Percentiles rank a stretch among this genome's conserved stretches.
Conservation (phyloP, 176 grass and related monocot genomes). For the Tillandsia leiboldiana region DNA sequence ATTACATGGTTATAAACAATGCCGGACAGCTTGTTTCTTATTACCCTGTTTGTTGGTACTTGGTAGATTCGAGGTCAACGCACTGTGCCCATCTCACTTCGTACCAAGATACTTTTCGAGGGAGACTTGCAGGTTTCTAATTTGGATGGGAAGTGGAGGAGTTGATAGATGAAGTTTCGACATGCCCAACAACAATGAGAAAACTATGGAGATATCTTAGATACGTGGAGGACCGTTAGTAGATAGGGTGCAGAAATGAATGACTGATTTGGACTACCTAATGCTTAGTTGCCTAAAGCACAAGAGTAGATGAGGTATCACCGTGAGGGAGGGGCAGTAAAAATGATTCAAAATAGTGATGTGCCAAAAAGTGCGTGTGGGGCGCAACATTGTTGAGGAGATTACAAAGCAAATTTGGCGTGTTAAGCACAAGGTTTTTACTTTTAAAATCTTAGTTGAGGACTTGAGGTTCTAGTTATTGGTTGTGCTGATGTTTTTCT, state of each 20-base stretch:
- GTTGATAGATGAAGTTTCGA: not conserved
- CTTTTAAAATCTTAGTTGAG: not conserved
- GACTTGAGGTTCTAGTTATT: not conserved
- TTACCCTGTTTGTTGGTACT: too few relatives aligned
- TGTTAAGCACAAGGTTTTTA: not conserved
- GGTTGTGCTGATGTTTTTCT: not conserved
- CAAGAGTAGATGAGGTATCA: not conserved
- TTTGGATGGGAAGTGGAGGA: too few relatives aligned
- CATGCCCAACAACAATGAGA: not conserved
- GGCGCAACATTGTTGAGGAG: not conserved
- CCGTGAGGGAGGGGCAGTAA: not conserved
- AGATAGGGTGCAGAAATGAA: not conserved
- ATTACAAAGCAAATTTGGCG: not conserved
- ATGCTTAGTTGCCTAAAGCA: not conserved
- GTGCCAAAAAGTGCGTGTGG: not conserved
- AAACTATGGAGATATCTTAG: not conserved
- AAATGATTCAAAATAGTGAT: not conserved
- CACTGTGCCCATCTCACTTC: too few relatives aligned
- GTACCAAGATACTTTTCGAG: too few relatives aligned
- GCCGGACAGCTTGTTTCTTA: too few relatives aligned
- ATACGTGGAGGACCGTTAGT: not conserved
- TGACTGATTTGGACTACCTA: not conserved
- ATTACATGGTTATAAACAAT: too few relatives aligned
- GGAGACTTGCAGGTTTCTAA: too few relatives aligned
- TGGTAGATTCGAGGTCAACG: too few relatives aligned